Conservation (phyloP, 2,329 filamentous ascomycete genomes). For the Neonectria faginata region DNA sequence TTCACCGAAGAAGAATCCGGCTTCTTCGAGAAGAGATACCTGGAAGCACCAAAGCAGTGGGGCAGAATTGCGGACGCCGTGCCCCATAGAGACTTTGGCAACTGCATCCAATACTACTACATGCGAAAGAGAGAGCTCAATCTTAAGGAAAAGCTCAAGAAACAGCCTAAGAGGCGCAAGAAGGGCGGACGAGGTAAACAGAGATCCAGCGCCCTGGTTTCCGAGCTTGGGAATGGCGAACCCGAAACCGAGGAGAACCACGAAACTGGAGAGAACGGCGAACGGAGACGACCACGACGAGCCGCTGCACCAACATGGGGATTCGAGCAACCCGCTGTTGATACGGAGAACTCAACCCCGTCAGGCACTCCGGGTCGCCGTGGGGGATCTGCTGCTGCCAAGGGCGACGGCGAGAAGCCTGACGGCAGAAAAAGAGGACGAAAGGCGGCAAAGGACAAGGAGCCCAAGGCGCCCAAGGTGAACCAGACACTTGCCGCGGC, state of each 20-base stretch:
- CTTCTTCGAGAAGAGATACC: slow-evolving; percentile 79
- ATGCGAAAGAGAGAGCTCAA: slow-evolving; percentile 80
- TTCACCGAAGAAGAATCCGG: slow-evolving; percentile 78
- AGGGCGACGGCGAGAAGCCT: slow-evolving; percentile 61
- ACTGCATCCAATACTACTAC: slow-evolving; percentile 90
- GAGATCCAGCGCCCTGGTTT: slow-evolving; percentile 72
- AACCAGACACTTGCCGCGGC: slow-evolving; percentile 61
- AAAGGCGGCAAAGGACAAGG: slow-evolving; percentile 56
- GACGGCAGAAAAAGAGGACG: slow-evolving; percentile 54
- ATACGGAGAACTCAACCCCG: slow-evolving; percentile 70
- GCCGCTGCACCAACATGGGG: slow-evolving; percentile 79
- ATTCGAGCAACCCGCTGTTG: slow-evolving; percentile 68
- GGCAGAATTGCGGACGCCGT: slow-evolving; percentile 78
- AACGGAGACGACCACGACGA: slow-evolving; percentile 70
- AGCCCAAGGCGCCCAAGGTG: slow-evolving; percentile 55
- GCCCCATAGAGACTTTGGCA: slow-evolving; percentile 76
- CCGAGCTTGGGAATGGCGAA: slow-evolving; percentile 72
- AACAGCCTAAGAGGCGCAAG: slow-evolving; percentile 69
- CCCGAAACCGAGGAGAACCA: slow-evolving; percentile 67
- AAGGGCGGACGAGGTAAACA: slow-evolving; percentile 68
- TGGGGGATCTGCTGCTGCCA: slow-evolving; percentile 54
- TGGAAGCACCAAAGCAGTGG: slow-evolving; percentile 85
- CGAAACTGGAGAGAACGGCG: slow-evolving; percentile 69
- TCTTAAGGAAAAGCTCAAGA: slow-evolving; percentile 80
- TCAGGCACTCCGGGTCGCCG: slow-evolving; percentile 69